Evolutionary conservation across 2,329 filamentous ascomycete genomes (phyloP).

Genomic region (Teratosphaeria gauchensis): DNA sequence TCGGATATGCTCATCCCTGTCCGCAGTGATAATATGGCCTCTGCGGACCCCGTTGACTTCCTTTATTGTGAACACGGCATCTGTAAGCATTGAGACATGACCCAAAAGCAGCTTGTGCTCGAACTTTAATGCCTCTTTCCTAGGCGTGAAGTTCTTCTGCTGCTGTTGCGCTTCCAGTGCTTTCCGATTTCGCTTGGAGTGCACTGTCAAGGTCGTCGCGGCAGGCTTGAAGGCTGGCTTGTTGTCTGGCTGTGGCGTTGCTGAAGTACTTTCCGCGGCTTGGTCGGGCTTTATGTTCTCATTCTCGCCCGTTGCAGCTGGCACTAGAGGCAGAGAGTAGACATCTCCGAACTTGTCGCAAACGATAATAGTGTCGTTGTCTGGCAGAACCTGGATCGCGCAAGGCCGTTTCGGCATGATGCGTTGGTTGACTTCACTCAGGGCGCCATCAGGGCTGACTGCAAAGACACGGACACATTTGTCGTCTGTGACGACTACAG

Average conservation of each 20-base stretch:
- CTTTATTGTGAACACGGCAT: constrained; percentile 50
- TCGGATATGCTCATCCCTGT: constrained; percentile 77
- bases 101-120: constrained; percentile 73
- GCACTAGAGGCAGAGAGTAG: constrained; percentile 69
- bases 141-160: constrained; percentile 33
- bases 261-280: constrained; percentile 2
- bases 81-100: constrained; percentile 90
- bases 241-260: not conserved
- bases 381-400: constrained; percentile 59
- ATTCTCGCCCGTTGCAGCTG: constrained; percentile 19
- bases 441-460: constrained; percentile 49
- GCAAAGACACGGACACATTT: constrained; percentile 80
- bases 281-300: constrained; percentile 22
- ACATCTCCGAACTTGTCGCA: constrained; percentile 98
- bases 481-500: constrained; percentile 79
- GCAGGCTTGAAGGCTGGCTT: constrained; percentile 37
- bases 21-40: constrained; percentile 56
- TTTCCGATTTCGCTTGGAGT: constrained; percentile 50
- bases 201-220: constrained; percentile 50
- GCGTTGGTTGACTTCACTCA: constrained; percentile 65
- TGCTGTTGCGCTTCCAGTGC: constrained; percentile 49
- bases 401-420: constrained; percentile 84
- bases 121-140: constrained; percentile 46
- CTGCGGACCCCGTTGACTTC: constrained; percentile 37
- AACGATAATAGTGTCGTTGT: constrained; percentile 63